Evolutionary conservation across 495 filamentous ascomycete species (phyloP).

Genomic region (Trichoderma erinaceum): DNA sequence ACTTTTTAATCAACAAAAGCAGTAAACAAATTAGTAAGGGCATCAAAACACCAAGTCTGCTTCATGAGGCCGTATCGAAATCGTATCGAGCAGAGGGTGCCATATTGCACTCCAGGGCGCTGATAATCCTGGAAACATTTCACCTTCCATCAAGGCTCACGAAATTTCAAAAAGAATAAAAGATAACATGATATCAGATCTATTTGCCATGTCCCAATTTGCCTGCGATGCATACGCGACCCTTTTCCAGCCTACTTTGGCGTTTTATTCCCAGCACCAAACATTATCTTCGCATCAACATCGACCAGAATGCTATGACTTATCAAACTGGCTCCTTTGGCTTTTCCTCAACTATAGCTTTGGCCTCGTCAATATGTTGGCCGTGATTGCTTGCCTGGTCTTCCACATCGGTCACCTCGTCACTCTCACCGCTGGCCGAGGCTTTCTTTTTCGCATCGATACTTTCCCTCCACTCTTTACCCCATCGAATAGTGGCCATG

Average conservation of each 20-base stretch:
- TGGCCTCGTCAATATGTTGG: neutral
- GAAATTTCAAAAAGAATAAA: too few relatives aligned
- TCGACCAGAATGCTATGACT: neutral
- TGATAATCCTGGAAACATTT: too few relatives aligned
- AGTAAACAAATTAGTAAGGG: too few relatives aligned
- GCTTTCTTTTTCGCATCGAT: slow-evolving; percentile 35
- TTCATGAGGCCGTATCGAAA: too few relatives aligned
- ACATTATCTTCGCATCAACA: neutral
- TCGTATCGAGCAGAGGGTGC: too few relatives aligned
- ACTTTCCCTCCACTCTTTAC: slow-evolving; percentile 47
- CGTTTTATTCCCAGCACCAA: neutral
- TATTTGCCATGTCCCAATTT: too few relatives aligned
- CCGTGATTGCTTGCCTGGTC: neutral
- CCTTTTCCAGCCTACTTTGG: neutral
- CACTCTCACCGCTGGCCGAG: slow-evolving; percentile 28
- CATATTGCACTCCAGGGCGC: too few relatives aligned
- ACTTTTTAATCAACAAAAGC: neutral
- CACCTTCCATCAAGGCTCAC: too few relatives aligned
- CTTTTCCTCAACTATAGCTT: neutral
- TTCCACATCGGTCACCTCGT: slow-evolving; percentile 18
- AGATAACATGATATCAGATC: too few relatives aligned
- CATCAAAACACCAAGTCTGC: too few relatives aligned
- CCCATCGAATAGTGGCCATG: slow-evolving; percentile 46
- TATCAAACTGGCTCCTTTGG: neutral
- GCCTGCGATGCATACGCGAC: too few relatives aligned